phyloP scores from a whole-genome alignment of 345 rosid genomes.

The Cardiospermum halicacabum region DNA sequence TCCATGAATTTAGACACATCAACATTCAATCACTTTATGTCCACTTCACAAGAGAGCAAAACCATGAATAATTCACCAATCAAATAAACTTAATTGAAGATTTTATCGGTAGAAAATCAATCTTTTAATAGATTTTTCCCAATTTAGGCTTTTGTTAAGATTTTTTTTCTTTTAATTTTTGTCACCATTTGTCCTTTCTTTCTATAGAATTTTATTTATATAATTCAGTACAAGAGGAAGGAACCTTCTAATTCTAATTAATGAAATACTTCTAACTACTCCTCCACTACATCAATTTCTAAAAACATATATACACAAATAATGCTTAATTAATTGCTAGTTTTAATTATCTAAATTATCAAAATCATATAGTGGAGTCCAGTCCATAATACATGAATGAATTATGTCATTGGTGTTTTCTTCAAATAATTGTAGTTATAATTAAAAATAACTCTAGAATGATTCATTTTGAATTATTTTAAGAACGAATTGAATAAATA shows the following conservation, averaged over 20 bases:
- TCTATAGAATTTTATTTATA: not conserved
- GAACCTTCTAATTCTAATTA: not conserved
- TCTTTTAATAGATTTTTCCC: slow-evolving; percentile 5
- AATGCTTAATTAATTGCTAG: not conserved
- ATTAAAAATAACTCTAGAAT: too few species aligned
- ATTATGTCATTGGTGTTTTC: too few species aligned
- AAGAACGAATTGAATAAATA: too few species aligned
- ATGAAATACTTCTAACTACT: slow-evolving; percentile 17
- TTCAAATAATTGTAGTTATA: not conserved
- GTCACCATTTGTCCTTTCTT: slow-evolving; percentile 5
- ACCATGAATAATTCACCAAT: not conserved
- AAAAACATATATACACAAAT: not conserved
- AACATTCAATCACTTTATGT: not conserved
- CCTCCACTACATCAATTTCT: slow-evolving; percentile 12
- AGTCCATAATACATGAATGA: not conserved
- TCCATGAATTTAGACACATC: too few species aligned
- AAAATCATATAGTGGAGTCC: slow-evolving; percentile 14
- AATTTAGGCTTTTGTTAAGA: not conserved
- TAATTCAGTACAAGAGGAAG: not conserved
- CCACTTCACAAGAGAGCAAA: not conserved
- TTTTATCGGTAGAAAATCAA: not conserved
- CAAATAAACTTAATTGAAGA: not conserved
- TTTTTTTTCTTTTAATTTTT: not conserved
- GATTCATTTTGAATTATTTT: too few species aligned
- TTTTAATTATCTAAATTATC: not conserved